These are phyloP conservation scores for Paratinospora sagittata DNA, from an alignment of 164 flowering plant genomes.

Conservation along the genomic window DNA sequence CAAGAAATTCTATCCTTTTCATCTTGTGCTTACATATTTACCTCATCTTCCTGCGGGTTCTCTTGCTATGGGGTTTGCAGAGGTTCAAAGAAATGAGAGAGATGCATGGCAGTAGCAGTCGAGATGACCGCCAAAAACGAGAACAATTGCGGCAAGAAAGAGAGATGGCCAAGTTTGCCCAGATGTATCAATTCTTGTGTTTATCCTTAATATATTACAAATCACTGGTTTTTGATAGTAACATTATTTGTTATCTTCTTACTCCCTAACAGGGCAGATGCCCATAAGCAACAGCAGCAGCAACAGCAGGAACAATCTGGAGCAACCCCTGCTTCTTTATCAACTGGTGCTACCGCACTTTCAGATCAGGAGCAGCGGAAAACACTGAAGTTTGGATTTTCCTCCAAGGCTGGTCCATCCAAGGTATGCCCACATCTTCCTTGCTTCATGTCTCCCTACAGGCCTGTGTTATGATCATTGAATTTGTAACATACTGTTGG, in stretches of 20 bases:
- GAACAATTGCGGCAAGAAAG: constrained; percentile 43
- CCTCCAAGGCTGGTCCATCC: constrained; percentile 60
- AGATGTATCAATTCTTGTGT: constrained; percentile 40
- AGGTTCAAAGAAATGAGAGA: constrained; percentile 97
- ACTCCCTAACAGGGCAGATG: constrained; percentile 54
- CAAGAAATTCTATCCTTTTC: not conserved
- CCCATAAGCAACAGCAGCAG: constrained; percentile 49
- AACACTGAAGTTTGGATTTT: constrained; percentile 87
- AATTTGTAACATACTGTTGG: no score
- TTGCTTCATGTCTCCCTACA: no score
- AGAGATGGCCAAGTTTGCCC: constrained; percentile 92
- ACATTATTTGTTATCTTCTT: constrained; percentile 4
- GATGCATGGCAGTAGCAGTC: constrained; percentile 87
- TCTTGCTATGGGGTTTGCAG: constrained; percentile 31
- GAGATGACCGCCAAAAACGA: constrained; percentile 63
- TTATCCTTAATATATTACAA: not conserved
- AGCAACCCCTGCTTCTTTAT: constrained; percentile 22
- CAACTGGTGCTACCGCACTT: constrained; percentile 46
- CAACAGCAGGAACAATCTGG: constrained; percentile 36
- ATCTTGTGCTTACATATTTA: not conserved
- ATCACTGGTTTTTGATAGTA: not conserved
- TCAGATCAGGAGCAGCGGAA: constrained; percentile 77
- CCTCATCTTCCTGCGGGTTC: not conserved
- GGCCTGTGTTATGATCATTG: no score
- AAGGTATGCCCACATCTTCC: constrained; percentile 58